Evolutionary conservation across 2,329 filamentous ascomycete species (phyloP), one percentile per base, ranked within the genome.

Genomic region (Fusarium guadeloupense): DNA sequence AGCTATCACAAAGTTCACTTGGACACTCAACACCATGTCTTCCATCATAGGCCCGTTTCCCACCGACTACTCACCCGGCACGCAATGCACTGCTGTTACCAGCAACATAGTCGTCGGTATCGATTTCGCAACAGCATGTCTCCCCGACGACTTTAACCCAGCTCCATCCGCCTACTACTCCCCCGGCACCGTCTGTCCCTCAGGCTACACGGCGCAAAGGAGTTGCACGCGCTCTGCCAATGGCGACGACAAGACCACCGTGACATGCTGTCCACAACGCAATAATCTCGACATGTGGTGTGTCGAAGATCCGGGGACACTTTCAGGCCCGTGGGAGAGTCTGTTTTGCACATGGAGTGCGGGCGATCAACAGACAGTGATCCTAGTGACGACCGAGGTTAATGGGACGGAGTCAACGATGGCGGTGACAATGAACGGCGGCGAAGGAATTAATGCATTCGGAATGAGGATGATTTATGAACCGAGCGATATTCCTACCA

Each of bases 391-490:
- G 2, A 26, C 63, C 4, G 19, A 69, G 55, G 41, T 56, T 54
- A 50, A 59, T 26, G 69, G 67, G 13, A 47, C 49, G 6, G 70
- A 69, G 5, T 67, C 58, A 5, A 73, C 70, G 2, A 45, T 37
- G 3, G 50, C 40, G 5, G 49, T 55, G 4, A 67, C 51, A 4
- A 66, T 75, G 48, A 53, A 33, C 5, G 64, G 62, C 7, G 66
- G 54, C 0, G 69, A 56, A 2, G 74, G 71, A 3, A 58, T 76
- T 21, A 74, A 76, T 30, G 75, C 74, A 0, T 75, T 65, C 37
- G 74, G 74, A 28, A 43, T 76, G 10, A 67, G 71, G 8, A 77
- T 76, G 74, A 68, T 77, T 10, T 72, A 74, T 44, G 65, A 75
- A 33, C 34, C 57, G n/a, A 72, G 62, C 8, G 73, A 76, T 31